A percentile compares a stretch with the other conserved stretches of the same genome.
Evolutionary conservation across 805 yeast genomes (phyloP).

Genomic region (Sugiyamaella chiloensis): DNA sequence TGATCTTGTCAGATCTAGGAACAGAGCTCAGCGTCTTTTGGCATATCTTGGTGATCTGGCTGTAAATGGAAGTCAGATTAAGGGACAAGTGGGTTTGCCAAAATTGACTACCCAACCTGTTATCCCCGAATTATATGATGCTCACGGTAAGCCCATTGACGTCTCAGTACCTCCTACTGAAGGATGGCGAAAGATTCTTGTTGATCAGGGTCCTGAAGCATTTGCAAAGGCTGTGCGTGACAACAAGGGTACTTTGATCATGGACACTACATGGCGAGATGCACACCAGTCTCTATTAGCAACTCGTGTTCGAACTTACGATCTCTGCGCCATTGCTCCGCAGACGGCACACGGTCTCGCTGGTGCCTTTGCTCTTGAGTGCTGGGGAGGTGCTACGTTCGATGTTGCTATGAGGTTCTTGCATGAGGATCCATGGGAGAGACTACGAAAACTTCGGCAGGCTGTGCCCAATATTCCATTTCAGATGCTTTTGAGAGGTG

Average conservation of each 20-base stretch:
- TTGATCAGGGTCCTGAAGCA: conserved; percentile 81
- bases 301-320: conserved; percentile 94
- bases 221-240: conserved; percentile 86
- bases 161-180: conserved; percentile 56
- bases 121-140: conserved; percentile 68
- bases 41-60: conserved; percentile 89
- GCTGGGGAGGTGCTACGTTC: conserved; percentile 99
- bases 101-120: conserved; percentile 72
- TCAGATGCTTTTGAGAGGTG: conserved; percentile 99
- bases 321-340: conserved; percentile 86
- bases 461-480: conserved; percentile 97
- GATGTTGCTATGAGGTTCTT: conserved; percentile 98
- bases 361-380: conserved; percentile 93
- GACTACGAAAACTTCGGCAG: conserved; percentile 81
- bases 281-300: conserved; percentile 98
- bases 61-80: conserved; percentile 93
- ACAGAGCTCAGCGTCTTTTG: conserved; percentile 93
- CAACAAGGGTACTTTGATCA: conserved; percentile 81
- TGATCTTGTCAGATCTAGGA: conserved; percentile 90
- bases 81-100: conserved; percentile 93
- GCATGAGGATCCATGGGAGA: conserved; percentile 98
- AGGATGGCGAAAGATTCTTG: conserved; percentile 90
- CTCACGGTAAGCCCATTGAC: conserved; percentile 57
- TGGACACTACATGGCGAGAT: conserved; percentile 99
- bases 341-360: conserved; percentile 86